Conservation (phyloP, 306 rosid species). For the Ceratonia siliqua region DNA sequence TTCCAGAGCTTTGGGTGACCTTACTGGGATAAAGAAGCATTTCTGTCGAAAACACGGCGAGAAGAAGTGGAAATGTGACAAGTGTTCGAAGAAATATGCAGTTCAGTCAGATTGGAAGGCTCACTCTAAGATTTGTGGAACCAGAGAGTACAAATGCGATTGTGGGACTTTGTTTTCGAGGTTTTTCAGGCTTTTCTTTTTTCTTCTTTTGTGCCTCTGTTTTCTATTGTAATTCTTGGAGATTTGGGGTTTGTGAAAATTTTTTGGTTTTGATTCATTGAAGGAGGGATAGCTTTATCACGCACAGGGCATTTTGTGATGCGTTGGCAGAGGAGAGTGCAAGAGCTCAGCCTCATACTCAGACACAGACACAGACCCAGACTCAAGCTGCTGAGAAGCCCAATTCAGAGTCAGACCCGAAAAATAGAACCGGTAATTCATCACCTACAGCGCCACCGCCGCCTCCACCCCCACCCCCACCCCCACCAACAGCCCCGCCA, state of each 20-base stretch:
- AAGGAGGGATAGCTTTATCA: constrained; percentile 94
- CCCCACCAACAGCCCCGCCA: constrained; percentile 6
- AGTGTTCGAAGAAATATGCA: constrained; percentile 90
- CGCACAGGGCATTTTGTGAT: constrained; percentile 95
- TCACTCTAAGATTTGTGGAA: constrained; percentile 86
- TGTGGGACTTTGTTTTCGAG: constrained; percentile 84
- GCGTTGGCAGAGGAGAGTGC: constrained; percentile 83
- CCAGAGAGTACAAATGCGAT: constrained; percentile 92
- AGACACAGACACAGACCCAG: constrained; percentile 11
- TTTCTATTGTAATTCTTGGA: not conserved
- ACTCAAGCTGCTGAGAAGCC: constrained; percentile 30
- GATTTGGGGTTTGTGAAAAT: constrained; percentile 36
- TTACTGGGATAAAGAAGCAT: constrained; percentile 92
- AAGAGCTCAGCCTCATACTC: constrained; percentile 47
- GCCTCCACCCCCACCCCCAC: not conserved
- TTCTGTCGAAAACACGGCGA: constrained; percentile 94
- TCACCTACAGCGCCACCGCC: constrained; percentile 28
- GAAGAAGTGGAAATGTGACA: constrained; percentile 97
- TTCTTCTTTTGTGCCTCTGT: not conserved
- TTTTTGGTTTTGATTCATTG: constrained; percentile 26
- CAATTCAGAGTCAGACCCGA: constrained; percentile 47
- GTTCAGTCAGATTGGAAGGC: constrained; percentile 99
- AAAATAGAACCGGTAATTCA: constrained; percentile 34
- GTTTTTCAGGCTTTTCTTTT: constrained; percentile 21
- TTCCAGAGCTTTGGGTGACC: constrained; percentile 84